A percentile compares a stretch with the other conserved stretches of the same genome.
These are phyloP conservation scores for Epichloe bromicola DNA, from an alignment of 2,329 filamentous ascomycete species.

Conservation along the genomic window DNA sequence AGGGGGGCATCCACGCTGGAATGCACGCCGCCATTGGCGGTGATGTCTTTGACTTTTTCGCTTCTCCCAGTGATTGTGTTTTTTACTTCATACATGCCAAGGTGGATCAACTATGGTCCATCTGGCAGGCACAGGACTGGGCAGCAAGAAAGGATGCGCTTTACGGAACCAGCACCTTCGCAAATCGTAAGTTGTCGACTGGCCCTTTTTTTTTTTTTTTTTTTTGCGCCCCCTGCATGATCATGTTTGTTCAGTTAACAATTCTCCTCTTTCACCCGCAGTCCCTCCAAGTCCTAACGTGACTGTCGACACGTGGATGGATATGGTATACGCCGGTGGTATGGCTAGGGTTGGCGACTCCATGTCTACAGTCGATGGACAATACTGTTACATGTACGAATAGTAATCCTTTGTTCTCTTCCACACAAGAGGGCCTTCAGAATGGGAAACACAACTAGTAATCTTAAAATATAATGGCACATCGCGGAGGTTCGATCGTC, in stretches of 20 bases:
- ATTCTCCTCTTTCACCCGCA: neutral
- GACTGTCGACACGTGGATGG: neutral
- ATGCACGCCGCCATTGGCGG: slow-evolving; percentile 2
- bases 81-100: slow-evolving; percentile 5
- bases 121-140: slow-evolving; percentile 6
- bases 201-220: no score
- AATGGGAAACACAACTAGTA: no score
- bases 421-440: no score
- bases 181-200: neutral
- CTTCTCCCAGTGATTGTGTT: slow-evolving; percentile 3
- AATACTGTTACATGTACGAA: neutral
- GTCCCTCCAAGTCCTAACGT: neutral
- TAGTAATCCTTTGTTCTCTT: neutral
- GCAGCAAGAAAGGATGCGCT: neutral
- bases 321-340: slow-evolving; percentile 2
- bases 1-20: neutral
- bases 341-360: neutral
- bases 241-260: no score
- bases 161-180: neutral
- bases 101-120: slow-evolving; percentile 4
- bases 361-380: slow-evolving; percentile 4
- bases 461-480: no score
- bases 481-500: no score
- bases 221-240: no score
- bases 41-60: slow-evolving; percentile 3